Evolutionary conservation across 768 basidiomycete species (phyloP), one percentile per base, ranked within the genome.

Genomic region (Chalciporus piperatus): DNA sequence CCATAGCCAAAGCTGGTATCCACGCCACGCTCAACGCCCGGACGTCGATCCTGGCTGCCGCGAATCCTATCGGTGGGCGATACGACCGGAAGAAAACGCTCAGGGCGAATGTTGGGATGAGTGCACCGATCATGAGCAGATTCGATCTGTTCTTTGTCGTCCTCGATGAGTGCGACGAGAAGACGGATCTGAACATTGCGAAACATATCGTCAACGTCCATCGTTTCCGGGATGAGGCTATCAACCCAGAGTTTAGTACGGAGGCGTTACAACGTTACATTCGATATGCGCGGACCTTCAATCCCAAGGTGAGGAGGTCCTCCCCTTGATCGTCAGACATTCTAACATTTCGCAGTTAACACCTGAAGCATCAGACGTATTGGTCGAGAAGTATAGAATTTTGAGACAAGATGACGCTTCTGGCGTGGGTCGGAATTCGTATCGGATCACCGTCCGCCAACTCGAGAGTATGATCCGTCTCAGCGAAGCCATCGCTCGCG

Each of bases 141-240:
- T 99, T 92, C 59, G 97, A 99, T 69, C 66, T 99, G 59, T 98
- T 98, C 77, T 99, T 98, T 66, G 92, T 99, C 48, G 93, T 99
- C 11, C 78, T 99, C 46, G 97, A 99, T 62, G 95, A 99, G 63
- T 98, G 95, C 70, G 86, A 98, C 66, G 89, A 92, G 66, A 87
- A 81, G 67, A 89, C 85, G 54, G 97, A 99, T 63, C 70, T 92
- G 64, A 92, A 93, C 64, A 89, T 99, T 57, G 97, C 97, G 33
- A 85, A 83, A 68, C 97, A 99, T 69, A 98, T 99, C 54, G 95
- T 99, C 47, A 93, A 96, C 68, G 92, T 98, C 9, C 97, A 98
- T 72, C 84, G 94, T 11, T 95, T 92, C 74, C 86, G 91, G 69
- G 89, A 97, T 62, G 89, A 89, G 11, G 97, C 97, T 3, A 92